A percentile compares a stretch with the other conserved stretches of the same genome.
Conservation (phyloP, 2,329 filamentous ascomycete species). For the Neopestalotiopsis clavispora region DNA sequence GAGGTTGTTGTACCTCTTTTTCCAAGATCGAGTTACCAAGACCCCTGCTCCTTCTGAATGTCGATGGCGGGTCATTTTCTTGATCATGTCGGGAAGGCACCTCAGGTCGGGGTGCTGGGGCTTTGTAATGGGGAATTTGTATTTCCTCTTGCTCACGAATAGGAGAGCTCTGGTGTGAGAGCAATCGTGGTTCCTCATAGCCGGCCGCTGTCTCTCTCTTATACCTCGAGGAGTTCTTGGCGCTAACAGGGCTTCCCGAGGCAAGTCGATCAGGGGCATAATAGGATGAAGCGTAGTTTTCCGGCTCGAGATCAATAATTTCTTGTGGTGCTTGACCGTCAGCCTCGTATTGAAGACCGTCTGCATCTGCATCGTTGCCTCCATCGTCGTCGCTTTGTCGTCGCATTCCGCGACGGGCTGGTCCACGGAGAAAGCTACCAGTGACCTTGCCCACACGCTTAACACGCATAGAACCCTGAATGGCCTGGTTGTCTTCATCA, state of each 20-base stretch:
- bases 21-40: slow-evolving; percentile 59
- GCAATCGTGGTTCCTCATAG: slow-evolving; percentile 34
- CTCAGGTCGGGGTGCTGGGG: slow-evolving; percentile 59
- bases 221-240: slow-evolving; percentile 48
- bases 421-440: slow-evolving; percentile 80
- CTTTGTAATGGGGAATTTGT: slow-evolving; percentile 59
- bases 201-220: slow-evolving; percentile 43
- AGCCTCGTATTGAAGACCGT: slow-evolving; percentile 46
- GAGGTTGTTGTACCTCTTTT: slow-evolving; percentile 56
- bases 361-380: slow-evolving; percentile 50
- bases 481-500: slow-evolving; percentile 66
- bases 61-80: slow-evolving; percentile 80
- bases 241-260: slow-evolving; percentile 64
- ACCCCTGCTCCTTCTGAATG: slow-evolving; percentile 67
- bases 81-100: slow-evolving; percentile 74
- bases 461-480: slow-evolving; percentile 76
- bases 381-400: slow-evolving; percentile 71
- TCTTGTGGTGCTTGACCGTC: slow-evolving; percentile 45
- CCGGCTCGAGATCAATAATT: slow-evolving; percentile 40
- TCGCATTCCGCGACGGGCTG: slow-evolving; percentile 75
- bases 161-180: slow-evolving; percentile 27
- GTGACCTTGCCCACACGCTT: slow-evolving; percentile 78
- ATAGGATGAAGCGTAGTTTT: slow-evolving; percentile 46
- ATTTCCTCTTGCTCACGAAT: slow-evolving; percentile 47
- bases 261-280: slow-evolving; percentile 55